A percentile compares a stretch with the other conserved stretches of the same genome.
Evolutionary conservation across 768 basidiomycete genomes (phyloP).

Genomic region (Rickenella mellea): DNA sequence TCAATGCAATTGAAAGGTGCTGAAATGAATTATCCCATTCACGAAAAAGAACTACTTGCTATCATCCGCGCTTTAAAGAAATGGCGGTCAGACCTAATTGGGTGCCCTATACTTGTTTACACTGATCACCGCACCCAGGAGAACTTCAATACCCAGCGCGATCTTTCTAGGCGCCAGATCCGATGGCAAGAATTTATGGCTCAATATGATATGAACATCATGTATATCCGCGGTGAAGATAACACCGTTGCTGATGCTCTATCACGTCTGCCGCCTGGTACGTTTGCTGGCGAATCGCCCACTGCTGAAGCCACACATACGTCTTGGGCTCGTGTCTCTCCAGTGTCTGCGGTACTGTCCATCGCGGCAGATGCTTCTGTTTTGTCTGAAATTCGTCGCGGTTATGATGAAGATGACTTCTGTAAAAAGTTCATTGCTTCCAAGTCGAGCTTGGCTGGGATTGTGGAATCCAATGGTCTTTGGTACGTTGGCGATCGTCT

Average conservation of each 20-base stretch:
- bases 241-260: slow-evolving; percentile 33
- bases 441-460: background rate
- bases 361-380: background rate
- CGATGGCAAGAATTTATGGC: slow-evolving; percentile 30
- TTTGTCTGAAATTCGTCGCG: background rate
- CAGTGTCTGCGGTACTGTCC: background rate
- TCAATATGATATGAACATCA: slow-evolving; percentile 25
- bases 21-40: slow-evolving; percentile 26
- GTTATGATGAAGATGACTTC: slow-evolving; percentile 8
- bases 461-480: slow-evolving; percentile 6
- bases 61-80: slow-evolving; percentile 22
- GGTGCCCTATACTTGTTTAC: slow-evolving; percentile 16
- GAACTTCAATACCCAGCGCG: slow-evolving; percentile 20
- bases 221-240: slow-evolving; percentile 26
- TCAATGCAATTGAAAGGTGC: slow-evolving; percentile 20
- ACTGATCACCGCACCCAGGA: slow-evolving; percentile 30
- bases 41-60: slow-evolving; percentile 28
- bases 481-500: slow-evolving; percentile 12
- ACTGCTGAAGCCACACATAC: background rate
- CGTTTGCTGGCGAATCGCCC: slow-evolving; percentile 3
- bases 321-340: background rate
- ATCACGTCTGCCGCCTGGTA: slow-evolving; percentile 17
- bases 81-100: slow-evolving; percentile 15
- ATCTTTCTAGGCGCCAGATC: slow-evolving; percentile 24
- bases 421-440: slow-evolving; percentile 1